Conservation (phyloP, 129 eudicot species). For the Chrysanthemum lavandulifolium region DNA sequence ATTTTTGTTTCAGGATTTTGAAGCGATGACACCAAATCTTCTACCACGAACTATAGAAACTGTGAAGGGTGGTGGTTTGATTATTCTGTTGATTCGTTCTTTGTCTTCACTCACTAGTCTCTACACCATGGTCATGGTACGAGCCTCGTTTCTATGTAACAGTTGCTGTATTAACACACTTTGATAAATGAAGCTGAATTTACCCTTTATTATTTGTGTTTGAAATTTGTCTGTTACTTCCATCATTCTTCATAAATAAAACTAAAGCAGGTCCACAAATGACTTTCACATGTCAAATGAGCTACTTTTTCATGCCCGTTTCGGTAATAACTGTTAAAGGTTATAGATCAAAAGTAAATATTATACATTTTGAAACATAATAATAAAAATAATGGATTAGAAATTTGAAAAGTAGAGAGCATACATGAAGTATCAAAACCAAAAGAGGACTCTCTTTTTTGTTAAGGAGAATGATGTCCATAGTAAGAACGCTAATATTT, state of each 20-base stretch:
- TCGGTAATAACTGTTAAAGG: not conserved
- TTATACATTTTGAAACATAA: not conserved
- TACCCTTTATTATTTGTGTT: constrained; percentile 7
- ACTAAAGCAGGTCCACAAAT: not conserved
- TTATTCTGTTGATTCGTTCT: constrained; percentile 59
- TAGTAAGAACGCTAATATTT: not conserved
- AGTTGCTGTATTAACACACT: too few relatives aligned
- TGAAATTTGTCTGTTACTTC: not conserved
- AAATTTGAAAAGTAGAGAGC: not conserved
- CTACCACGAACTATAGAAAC: constrained; percentile 85
- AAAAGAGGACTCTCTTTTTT: not conserved
- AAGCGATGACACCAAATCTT: constrained; percentile 84
- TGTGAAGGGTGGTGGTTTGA: constrained; percentile 80
- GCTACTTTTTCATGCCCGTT: not conserved
- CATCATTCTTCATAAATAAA: not conserved
- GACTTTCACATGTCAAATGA: not conserved
- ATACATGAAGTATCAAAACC: not conserved
- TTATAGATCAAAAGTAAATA: not conserved
- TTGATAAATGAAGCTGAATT: too few relatives aligned
- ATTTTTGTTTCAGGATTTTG: constrained; percentile 52
- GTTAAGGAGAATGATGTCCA: not conserved
- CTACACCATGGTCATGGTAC: constrained; percentile 83
- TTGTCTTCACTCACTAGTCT: constrained; percentile 71
- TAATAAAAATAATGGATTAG: too few relatives aligned
- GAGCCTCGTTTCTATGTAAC: not conserved